A percentile compares a stretch with the other conserved stretches of the same genome.
Conservation (phyloP, 2,329 filamentous ascomycete species). For the Chaetomium strumarium region DNA sequence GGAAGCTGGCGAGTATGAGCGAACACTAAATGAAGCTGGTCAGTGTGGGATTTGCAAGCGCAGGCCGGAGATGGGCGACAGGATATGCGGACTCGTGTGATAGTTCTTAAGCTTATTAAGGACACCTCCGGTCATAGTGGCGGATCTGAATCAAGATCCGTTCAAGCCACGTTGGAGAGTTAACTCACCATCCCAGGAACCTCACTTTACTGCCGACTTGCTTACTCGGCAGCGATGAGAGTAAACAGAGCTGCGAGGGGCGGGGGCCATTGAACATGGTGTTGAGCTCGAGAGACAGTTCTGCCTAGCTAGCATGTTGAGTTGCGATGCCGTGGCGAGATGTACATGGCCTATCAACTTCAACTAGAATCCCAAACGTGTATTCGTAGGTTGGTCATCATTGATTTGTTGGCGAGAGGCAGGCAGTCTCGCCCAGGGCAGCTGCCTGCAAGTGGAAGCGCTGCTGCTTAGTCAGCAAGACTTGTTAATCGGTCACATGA, state of each 20-base stretch:
- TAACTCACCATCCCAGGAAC: constrained; percentile 80
- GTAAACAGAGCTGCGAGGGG: constrained; percentile 59
- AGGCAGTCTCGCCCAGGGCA: too few species aligned
- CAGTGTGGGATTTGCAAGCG: constrained; percentile 3
- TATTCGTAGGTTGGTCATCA: too few species aligned
- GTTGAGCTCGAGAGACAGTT: neutral
- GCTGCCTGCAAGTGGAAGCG: neutral
- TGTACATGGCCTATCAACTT: too few species aligned
- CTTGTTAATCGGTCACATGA: constrained; percentile 17
- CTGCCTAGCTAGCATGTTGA: neutral
- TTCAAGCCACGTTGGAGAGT: neutral
- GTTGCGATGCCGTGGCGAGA: neutral
- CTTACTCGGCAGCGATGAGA: constrained; percentile 52
- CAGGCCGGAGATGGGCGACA: too few species aligned
- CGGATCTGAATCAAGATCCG: too few species aligned
- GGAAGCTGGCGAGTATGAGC: constrained; percentile 44
- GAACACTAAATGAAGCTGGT: constrained; percentile 37
- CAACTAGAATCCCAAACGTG: too few species aligned
- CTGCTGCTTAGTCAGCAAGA: constrained; percentile 7
- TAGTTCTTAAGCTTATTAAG: too few species aligned
- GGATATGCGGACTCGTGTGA: too few species aligned
- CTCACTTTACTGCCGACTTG: constrained; percentile 71
- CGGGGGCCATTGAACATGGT: constrained; percentile 54
- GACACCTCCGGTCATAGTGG: too few species aligned
- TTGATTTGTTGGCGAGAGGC: too few species aligned